Evolutionary conservation across 2,329 filamentous ascomycete genomes (phyloP).

Genomic region (Fusarium duplospermum): DNA sequence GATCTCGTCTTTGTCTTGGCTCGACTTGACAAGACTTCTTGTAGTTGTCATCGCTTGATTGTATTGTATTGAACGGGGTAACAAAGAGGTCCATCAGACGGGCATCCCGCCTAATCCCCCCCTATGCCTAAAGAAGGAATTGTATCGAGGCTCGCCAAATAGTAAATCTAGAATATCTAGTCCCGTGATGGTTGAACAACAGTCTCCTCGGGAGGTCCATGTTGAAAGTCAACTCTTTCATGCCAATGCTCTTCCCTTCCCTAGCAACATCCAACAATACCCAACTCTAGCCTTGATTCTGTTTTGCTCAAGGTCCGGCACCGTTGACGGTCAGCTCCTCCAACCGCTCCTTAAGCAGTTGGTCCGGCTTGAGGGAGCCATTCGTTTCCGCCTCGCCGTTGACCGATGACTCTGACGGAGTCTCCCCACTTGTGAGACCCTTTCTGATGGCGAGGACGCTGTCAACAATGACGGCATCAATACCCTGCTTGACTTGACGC

Average conservation of each 20-base stretch:
- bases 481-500: constrained; percentile 93
- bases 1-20: not conserved
- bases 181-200: constrained; percentile 18
- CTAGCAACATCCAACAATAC: not conserved
- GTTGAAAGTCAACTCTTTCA: constrained; percentile 13
- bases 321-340: constrained; percentile 39
- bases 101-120: not conserved
- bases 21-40: not conserved
- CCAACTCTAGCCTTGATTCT: constrained; percentile 3
- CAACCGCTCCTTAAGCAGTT: constrained; percentile 34
- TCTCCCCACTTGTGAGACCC: constrained; percentile 72
- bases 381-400: constrained; percentile 28
- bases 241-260: constrained; percentile 10
- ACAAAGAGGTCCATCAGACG: not conserved
- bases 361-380: constrained; percentile 25
- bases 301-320: constrained; percentile 22
- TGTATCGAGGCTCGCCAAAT: not conserved
- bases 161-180: not conserved
- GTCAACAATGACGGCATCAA: constrained; percentile 98
- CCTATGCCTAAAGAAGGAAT: not conserved
- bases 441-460: constrained; percentile 93
- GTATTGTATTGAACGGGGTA: not conserved
- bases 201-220: constrained; percentile 1
- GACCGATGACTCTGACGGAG: constrained; percentile 20
- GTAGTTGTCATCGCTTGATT: not conserved